Evolutionary conservation across 1,284 basidiomycete genomes (phyloP), one percentile per base, ranked within the genome.

Genomic region (Apiotrichum akiyoshidainum): DNA sequence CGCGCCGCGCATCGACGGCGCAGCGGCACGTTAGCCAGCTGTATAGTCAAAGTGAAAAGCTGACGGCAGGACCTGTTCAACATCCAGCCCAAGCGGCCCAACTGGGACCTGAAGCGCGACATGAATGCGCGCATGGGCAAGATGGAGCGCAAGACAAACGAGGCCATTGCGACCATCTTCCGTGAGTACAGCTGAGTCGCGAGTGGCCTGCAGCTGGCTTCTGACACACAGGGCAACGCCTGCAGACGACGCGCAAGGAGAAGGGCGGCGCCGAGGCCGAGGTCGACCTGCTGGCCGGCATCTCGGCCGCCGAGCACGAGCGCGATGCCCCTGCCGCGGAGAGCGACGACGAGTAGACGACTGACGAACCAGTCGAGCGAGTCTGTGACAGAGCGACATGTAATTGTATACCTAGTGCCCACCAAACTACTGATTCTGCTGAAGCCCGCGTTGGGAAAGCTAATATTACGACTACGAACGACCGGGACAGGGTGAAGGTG

Each of bases 101-200:
- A 98, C 76, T 98, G 95, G 94, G 95, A 98, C 77, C 80, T 99
- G 65, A 97, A 95, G 76, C 86, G 94, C 49, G 92, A 97, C 71
- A 86, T 94, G 78, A 89, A 92, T 57, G 91, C 89, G 79, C 90
- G 94, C 70, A 81, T 95, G 54, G 83, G 85, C 13, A 94, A 87
- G 73, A 81, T 98, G n/a, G 91, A 96, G 71, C 82, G 90, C 62
- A 86, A 86, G 75, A 96, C 92, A 1, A 90, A 95, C 67, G 89
- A 95, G 74, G 87, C 94, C 1, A 89, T 96, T 61, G 88, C 95
- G 67, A 88, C 87, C 8, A 83, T 98, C 22, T 97, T 98, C 71
- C 54, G 50, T 50, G 37, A 39, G 48, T 50, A 1, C 4, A n/a
- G 12, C 46, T 22, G n/a, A 26, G n/a, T n/a, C 48, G 26, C 21